phyloP scores from a whole-genome alignment of 768 basidiomycete species.

The Mycena sanguinolenta region DNA sequence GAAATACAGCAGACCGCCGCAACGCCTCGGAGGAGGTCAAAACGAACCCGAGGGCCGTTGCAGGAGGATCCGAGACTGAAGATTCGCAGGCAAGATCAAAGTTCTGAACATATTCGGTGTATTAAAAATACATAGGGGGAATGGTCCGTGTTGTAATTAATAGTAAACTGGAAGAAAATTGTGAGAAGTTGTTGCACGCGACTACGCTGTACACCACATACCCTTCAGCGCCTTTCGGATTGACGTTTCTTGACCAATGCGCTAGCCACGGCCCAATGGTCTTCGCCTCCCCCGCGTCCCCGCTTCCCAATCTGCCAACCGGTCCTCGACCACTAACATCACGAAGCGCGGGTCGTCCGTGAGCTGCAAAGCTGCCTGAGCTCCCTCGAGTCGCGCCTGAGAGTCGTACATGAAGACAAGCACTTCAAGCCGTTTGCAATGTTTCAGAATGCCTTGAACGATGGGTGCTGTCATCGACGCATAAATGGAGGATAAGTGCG shows the following conservation, averaged over 20 bases:
- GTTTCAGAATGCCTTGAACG: not conserved
- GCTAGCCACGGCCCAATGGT: not conserved
- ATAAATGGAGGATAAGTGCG: not conserved
- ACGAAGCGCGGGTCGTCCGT: conserved; percentile 1
- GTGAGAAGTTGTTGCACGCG: no score
- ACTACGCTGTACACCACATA: no score
- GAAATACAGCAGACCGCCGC: no score
- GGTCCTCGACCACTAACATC: not conserved
- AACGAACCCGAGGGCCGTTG: no score
- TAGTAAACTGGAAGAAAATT: no score
- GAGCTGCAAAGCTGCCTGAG: not conserved
- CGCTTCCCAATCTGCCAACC: not conserved
- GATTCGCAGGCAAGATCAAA: no score
- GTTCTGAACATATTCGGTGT: no score
- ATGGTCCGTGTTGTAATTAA: no score
- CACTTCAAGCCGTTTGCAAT: not conserved
- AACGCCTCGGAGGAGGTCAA: no score
- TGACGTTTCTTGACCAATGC: not conserved
- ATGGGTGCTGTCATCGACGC: not conserved
- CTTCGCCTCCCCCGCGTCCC: conserved; percentile 2
- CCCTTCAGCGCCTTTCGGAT: not conserved
- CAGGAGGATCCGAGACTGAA: no score
- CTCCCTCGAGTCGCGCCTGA: not conserved
- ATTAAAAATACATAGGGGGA: no score
- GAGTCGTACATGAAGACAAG: not conserved